Conservation (phyloP, 805 yeast genomes). For the Millerago galiae region DNA sequence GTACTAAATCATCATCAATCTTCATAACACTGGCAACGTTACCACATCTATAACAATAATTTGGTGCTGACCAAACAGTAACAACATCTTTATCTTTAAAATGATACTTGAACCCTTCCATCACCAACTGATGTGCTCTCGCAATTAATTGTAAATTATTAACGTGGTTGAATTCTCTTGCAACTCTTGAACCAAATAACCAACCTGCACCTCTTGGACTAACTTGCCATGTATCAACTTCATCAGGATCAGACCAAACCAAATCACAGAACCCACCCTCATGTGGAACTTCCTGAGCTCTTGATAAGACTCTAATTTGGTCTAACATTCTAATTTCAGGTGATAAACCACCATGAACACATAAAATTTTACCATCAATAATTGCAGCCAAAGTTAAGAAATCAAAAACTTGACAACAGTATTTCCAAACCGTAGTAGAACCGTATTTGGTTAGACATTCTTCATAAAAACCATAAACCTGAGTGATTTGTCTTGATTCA, state of each 20-base stretch:
- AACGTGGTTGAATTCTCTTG: constrained; percentile 93
- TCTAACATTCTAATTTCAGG: constrained; percentile 98
- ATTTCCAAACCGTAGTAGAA: constrained; percentile 91
- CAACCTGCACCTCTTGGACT: constrained; percentile 99
- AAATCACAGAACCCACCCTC: constrained; percentile 98
- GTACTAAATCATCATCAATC: constrained; percentile 78
- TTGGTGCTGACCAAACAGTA: constrained; percentile 97
- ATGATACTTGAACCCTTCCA: constrained; percentile 97
- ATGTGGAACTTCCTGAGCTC: constrained; percentile 98
- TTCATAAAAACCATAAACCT: constrained; percentile 96
- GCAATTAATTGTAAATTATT: constrained; percentile 86
- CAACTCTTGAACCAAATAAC: constrained; percentile 91
- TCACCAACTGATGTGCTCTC: constrained; percentile 94
- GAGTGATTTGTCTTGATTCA: constrained; percentile 96
- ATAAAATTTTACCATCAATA: constrained; percentile 86
- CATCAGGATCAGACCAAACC: constrained; percentile 98
- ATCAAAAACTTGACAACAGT: constrained; percentile 94
- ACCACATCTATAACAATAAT: constrained; percentile 95
- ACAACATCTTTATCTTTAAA: constrained; percentile 95
- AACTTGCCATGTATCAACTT: constrained; percentile 97
- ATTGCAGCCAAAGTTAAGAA: constrained; percentile 92
- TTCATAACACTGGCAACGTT: constrained; percentile 98
- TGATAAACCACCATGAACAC: constrained; percentile 96
- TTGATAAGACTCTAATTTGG: constrained; percentile 85
- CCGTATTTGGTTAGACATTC: constrained; percentile 93